These are phyloP conservation scores for Salix brachista DNA, from an alignment of 345 rosid genomes.

Conservation along the genomic window DNA sequence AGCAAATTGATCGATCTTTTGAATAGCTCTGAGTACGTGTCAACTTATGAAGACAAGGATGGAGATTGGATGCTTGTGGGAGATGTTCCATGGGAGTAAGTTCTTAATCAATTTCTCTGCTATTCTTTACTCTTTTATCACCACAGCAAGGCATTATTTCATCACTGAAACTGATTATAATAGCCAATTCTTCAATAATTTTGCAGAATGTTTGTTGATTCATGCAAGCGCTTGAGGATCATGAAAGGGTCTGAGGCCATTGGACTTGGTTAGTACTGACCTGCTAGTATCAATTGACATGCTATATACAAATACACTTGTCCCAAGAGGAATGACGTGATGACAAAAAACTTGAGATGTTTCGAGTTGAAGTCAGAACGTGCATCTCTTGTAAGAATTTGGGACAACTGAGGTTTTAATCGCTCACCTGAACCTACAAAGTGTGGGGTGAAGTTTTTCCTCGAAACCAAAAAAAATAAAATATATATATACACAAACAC, in stretches of 20 bases:
- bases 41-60: constrained; percentile 29
- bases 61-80: constrained; percentile 38
- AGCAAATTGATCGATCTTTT: constrained; percentile 23
- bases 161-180: neutral
- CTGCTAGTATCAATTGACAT: neutral
- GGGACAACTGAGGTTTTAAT: too few species aligned
- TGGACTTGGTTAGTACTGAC: constrained; percentile 23
- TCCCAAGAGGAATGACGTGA: too few species aligned
- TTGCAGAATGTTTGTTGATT: constrained; percentile 25
- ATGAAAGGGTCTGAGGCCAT: constrained; percentile 33
- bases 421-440: too few species aligned
- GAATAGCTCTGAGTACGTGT: constrained; percentile 28
- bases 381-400: too few species aligned
- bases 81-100: constrained; percentile 34
- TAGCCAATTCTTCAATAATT: neutral
- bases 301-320: too few species aligned
- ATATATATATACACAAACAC: too few species aligned
- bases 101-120: neutral
- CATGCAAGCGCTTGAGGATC: constrained; percentile 31
- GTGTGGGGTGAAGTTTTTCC: too few species aligned
- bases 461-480: too few species aligned
- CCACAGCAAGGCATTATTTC: neutral
- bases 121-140: neutral
- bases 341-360: too few species aligned
- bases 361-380: too few species aligned